Base-by-base conservation (phyloP, 1,284 basidiomycete genomes). In the Blastosporella zonata region DNA sequence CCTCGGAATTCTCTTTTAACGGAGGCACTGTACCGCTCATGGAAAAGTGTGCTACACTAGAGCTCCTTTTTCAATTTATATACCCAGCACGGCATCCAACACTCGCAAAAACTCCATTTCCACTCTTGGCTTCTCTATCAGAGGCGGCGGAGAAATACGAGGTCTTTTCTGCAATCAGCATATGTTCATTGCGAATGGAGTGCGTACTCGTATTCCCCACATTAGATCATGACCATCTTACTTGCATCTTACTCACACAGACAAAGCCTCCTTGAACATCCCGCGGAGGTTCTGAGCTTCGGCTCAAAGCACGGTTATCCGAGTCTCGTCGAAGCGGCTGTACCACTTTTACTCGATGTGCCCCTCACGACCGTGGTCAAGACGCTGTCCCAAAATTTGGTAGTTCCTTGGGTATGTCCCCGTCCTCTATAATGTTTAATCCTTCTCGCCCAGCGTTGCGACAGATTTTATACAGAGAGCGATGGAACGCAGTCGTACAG, bases 101-200 rank as follows among this genome's bases (percentile, higher is more conserved):
- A 1, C 40, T 52, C 1, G 41, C 37, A 17, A 12, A 2, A 6
- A 25, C 23, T 5, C 23, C 38, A 22, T 50, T 55, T 18, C 10
- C 36, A 2, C 17, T 34, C 1, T 15, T 53, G 13, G 29, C 27
- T 9, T 10, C 9, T 5, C 38, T 55, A 8, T 37, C 54, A 1
- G 50, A 55, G 28, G 54, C 54, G 5, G 54, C 47, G 6, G 48
- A 55, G 27, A 55, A 53, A 33, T 55, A 55, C 21, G 17, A 55
- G 28, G 48, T 55, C 5, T 53, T 42, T 21, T 25, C 47, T 13
- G 46, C 46, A 2, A 39, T 52, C 8, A 52, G 43, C 17, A 36
- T 54, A 10, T 50, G 53, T 37, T 20, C 33, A n/a, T 23, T 53
- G 3, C 27, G 49, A 1, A 53, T 56, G 44, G 45, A 49, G 54